phyloP scores from a whole-genome alignment of 345 rosid species.

The Aethionema arabicum region DNA sequence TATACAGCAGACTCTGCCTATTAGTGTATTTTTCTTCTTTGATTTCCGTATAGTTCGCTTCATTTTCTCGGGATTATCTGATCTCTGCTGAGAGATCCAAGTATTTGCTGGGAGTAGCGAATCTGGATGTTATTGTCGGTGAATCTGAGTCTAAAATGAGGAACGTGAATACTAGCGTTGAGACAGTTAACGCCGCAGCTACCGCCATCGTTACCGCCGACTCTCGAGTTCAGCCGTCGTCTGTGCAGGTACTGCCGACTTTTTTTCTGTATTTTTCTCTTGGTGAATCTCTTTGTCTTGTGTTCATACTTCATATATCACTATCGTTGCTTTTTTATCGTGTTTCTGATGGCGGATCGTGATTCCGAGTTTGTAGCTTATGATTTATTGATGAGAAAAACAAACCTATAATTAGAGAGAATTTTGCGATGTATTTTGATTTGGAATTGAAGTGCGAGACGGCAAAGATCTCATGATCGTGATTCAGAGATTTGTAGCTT shows the following conservation, averaged over 20 bases:
- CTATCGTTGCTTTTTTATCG: not conserved
- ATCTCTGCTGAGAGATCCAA: slow-evolving; percentile 39
- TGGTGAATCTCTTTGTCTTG: slow-evolving; percentile 5
- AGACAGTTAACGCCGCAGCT: slow-evolving; percentile 92
- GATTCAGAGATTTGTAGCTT: not conserved
- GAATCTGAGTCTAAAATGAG: slow-evolving; percentile 46
- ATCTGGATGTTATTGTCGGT: slow-evolving; percentile 37
- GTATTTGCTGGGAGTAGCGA: not conserved
- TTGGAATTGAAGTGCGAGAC: not conserved
- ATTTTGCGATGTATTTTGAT: slow-evolving; percentile 2
- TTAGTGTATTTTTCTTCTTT: slow-evolving; percentile 10
- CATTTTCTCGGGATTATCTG: slow-evolving; percentile 22
- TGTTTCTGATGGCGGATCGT: not conserved
- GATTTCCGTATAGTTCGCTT: slow-evolving; percentile 2
- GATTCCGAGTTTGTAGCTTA: slow-evolving; percentile 13
- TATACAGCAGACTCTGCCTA: not conserved
- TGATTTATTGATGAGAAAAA: slow-evolving; percentile 19
- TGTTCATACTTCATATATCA: not conserved
- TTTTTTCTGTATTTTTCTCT: not conserved
- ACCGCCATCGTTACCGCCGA: slow-evolving; percentile 90
- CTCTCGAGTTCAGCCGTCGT: slow-evolving; percentile 70
- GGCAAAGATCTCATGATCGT: not conserved
- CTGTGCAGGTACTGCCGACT: slow-evolving; percentile 47
- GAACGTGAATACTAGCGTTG: slow-evolving; percentile 55
- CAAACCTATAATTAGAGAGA: slow-evolving; percentile 4